These are phyloP conservation scores for Pachysolen tannophilus DNA, from an alignment of 805 yeast genomes.

Conservation along the genomic window DNA sequence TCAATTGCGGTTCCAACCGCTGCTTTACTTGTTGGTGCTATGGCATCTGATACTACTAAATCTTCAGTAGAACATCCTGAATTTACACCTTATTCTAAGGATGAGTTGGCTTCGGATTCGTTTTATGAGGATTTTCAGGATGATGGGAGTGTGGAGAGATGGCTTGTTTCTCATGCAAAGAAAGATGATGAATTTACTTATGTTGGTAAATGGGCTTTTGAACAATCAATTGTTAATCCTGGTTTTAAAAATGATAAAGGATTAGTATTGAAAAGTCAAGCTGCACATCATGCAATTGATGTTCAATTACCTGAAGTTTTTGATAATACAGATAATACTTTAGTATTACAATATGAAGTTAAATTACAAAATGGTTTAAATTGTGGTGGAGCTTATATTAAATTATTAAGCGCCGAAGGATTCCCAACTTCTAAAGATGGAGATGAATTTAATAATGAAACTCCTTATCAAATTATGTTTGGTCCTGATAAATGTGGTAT, in stretches of 20 bases:
- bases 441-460: conserved; percentile 47
- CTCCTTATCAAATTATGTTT: conserved; percentile 83
- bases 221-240: conserved; percentile 48
- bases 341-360: conserved; percentile 86
- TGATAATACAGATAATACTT: conserved; percentile 50
- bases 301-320: conserved; percentile 49
- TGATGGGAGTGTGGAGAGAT: conserved; percentile 31
- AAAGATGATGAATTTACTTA: conserved; percentile 50
- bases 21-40: background rate
- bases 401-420: conserved; percentile 47
- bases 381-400: conserved; percentile 90
- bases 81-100: conserved; percentile 28
- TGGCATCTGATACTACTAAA: conserved; percentile 1
- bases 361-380: conserved; percentile 70
- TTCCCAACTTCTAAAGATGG: conserved; percentile 26
- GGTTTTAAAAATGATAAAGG: conserved; percentile 67
- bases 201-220: conserved; percentile 70
- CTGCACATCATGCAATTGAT: conserved; percentile 79
- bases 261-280: conserved; percentile 64
- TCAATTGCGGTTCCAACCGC: conserved; percentile 5
- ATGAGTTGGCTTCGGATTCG: conserved; percentile 30
- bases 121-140: conserved; percentile 60
- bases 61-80: conserved; percentile 21
- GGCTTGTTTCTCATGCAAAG: conserved; percentile 55
- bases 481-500: conserved; percentile 92